Percentiles rank a stretch among this genome's conserved stretches.
Evolutionary conservation across 306 rosid species (phyloP).

Genomic region (Oemleria cerasiformis): DNA sequence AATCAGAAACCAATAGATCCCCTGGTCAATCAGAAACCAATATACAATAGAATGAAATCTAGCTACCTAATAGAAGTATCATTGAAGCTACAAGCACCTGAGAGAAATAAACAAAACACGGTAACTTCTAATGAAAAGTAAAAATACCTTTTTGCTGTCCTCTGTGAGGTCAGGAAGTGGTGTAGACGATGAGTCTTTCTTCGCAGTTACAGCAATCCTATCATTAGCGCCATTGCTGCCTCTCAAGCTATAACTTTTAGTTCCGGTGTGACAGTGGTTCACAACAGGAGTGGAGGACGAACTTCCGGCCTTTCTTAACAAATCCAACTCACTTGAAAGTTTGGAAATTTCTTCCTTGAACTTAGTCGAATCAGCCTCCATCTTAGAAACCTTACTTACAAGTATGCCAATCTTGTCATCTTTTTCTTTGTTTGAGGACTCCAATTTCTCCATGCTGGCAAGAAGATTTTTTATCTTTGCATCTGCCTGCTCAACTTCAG

Average conservation of each 20-base stretch:
- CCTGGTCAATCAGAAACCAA: conserved; percentile 21
- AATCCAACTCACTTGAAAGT: conserved; percentile 54
- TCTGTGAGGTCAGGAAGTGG: conserved; percentile 26
- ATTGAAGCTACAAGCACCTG: neutral
- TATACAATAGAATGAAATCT: too few species aligned
- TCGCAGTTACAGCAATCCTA: conserved; percentile 29
- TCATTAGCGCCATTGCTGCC: conserved; percentile 27
- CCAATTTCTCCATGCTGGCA: conserved; percentile 55
- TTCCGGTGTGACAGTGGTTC: conserved; percentile 40
- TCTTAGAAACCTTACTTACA: conserved; percentile 40
- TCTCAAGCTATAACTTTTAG: conserved; percentile 24
- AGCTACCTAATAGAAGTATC: neutral
- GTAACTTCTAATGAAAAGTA: neutral
- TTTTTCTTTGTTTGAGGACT: conserved; percentile 52
- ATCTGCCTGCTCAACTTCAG: conserved; percentile 53
- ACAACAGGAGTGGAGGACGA: conserved; percentile 47
- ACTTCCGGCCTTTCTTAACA: conserved; percentile 39
- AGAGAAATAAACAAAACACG: neutral
- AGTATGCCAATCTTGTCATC: conserved; percentile 51
- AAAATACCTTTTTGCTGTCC: conserved; percentile 41
- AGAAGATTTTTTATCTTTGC: conserved; percentile 48
- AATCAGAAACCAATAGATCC: conserved; percentile 24
- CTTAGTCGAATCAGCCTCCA: conserved; percentile 53
- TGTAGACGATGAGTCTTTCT: conserved; percentile 44
- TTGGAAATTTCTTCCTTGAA: conserved; percentile 51